Evolutionary conservation across 2,329 filamentous ascomycete species (phyloP).

Genomic region (Colletotrichum sidae): DNA sequence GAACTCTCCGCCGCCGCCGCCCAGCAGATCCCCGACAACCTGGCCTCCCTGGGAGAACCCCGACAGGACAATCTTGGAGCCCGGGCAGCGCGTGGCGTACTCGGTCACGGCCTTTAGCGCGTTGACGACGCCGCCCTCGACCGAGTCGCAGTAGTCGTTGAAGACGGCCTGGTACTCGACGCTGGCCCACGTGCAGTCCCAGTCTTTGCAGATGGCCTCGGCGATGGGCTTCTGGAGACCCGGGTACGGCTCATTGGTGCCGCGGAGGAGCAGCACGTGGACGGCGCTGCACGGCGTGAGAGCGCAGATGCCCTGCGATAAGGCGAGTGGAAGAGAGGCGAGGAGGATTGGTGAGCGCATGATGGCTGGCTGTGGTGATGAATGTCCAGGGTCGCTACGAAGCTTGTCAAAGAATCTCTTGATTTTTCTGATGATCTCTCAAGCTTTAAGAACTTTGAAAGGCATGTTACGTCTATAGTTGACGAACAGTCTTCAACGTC

Average conservation of each 20-base stretch:
- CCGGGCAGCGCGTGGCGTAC: constrained; percentile 52
- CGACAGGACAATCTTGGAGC: constrained; percentile 52
- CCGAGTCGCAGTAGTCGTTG: constrained; percentile 22
- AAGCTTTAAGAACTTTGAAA: too few relatives aligned
- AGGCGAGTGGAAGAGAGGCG: background rate
- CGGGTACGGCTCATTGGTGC: constrained; percentile 23
- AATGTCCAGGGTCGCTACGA: background rate
- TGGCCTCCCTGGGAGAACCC: constrained; percentile 55
- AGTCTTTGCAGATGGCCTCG: constrained; percentile 17
- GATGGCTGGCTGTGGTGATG: background rate
- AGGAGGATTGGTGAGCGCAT: constrained; percentile 9
- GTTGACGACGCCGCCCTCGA: constrained; percentile 47
- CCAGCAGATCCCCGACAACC: constrained; percentile 50
- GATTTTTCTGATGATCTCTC: too few relatives aligned
- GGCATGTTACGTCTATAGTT: too few relatives aligned
- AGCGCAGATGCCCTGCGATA: constrained; percentile 11
- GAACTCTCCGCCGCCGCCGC: constrained; percentile 48
- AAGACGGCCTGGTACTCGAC: constrained; percentile 15
- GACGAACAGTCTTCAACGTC: too few relatives aligned
- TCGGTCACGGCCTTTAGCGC: constrained; percentile 50
- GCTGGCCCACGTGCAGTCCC: constrained; percentile 24
- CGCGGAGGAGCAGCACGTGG: constrained; percentile 17
- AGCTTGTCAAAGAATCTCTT: background rate
- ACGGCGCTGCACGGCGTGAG: constrained; percentile 18
- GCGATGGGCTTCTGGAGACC: constrained; percentile 25